These are phyloP conservation scores for Phialophora chinensis DNA, from an alignment of 2,329 filamentous ascomycete genomes.

Conservation along the genomic window DNA sequence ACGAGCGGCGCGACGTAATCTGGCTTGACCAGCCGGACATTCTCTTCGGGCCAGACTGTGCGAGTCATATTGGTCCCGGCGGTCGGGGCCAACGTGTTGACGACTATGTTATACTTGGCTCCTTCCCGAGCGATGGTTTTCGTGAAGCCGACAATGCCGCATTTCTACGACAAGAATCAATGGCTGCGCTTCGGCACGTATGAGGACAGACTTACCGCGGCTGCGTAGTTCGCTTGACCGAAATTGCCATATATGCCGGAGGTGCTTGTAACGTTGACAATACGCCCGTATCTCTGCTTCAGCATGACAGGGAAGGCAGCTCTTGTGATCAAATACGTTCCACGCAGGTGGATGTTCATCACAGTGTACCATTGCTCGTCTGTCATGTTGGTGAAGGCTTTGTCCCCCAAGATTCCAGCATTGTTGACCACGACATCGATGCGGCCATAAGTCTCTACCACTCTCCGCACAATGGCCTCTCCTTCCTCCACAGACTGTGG, in stretches of 20 bases:
- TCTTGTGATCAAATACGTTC: constrained; percentile 95
- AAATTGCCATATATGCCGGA: constrained; percentile 99
- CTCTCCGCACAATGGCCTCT: constrained; percentile 84
- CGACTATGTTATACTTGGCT: constrained; percentile 93
- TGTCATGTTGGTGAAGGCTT: constrained; percentile 97
- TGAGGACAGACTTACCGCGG: constrained; percentile 66
- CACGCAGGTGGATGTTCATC: constrained; percentile 86
- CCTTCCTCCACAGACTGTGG: constrained; percentile 94
- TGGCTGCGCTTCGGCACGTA: constrained; percentile 2
- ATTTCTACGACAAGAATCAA: constrained; percentile 62
- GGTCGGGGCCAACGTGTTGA: constrained; percentile 97
- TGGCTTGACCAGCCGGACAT: constrained; percentile 95
- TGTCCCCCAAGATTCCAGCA: constrained; percentile 94
- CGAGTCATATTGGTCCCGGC: constrained; percentile 95
- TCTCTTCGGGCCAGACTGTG: constrained; percentile 91
- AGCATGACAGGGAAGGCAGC: constrained; percentile 96
- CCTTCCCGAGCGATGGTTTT: constrained; percentile 91
- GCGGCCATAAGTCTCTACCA: constrained; percentile 89
- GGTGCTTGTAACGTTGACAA: constrained; percentile 95
- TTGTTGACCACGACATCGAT: constrained; percentile 97
- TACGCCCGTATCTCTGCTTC: constrained; percentile 96
- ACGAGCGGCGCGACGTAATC: constrained; percentile 96
- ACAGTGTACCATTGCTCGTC: constrained; percentile 92
- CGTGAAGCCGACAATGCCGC: constrained; percentile 92
- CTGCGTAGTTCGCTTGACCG: constrained; percentile 95